phyloP scores from a whole-genome alignment of 1,284 basidiomycete species.

The Fistulinella staudtii region DNA sequence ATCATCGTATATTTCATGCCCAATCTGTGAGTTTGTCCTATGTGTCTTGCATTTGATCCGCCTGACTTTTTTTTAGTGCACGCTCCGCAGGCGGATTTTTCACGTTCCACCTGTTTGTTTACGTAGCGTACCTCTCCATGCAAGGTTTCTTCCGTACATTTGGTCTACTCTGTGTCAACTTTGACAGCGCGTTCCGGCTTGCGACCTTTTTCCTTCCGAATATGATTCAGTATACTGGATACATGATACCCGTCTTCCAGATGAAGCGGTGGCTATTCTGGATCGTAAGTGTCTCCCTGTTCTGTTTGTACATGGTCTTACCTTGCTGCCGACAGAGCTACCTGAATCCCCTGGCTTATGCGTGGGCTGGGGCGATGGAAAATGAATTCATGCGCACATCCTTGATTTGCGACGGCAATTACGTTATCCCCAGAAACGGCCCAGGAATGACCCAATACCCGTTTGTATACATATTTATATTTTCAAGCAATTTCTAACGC shows the following conservation, averaged over 20 bases:
- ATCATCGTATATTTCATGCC: constrained; percentile 77
- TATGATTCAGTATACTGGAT: constrained; percentile 51
- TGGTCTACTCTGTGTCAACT: constrained; percentile 60
- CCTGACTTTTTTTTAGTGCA: constrained; percentile 28
- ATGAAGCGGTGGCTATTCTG: constrained; percentile 92
- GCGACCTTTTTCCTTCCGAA: constrained; percentile 62
- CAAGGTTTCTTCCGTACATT: constrained; percentile 75
- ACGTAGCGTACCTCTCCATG: constrained; percentile 58
- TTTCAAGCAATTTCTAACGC: constrained; percentile 2
- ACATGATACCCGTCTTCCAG: constrained; percentile 65
- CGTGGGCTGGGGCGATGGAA: constrained; percentile 76
- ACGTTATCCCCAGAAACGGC: constrained; percentile 70
- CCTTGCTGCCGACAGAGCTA: constrained; percentile 49
- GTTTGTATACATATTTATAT: constrained; percentile 37
- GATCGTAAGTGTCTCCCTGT: constrained; percentile 45
- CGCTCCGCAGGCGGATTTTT: constrained; percentile 65
- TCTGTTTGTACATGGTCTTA: not conserved
- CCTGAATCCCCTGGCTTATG: constrained; percentile 75
- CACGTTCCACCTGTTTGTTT: constrained; percentile 66
- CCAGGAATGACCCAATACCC: constrained; percentile 63
- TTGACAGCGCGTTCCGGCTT: constrained; percentile 60
- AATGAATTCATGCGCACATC: constrained; percentile 79
- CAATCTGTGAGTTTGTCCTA: constrained; percentile 36
- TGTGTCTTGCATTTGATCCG: not conserved
- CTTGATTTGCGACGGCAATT: constrained; percentile 63